Base-by-base conservation (phyloP, 2,329 filamentous ascomycete species). In the Trichoderma endophyticum region DNA sequence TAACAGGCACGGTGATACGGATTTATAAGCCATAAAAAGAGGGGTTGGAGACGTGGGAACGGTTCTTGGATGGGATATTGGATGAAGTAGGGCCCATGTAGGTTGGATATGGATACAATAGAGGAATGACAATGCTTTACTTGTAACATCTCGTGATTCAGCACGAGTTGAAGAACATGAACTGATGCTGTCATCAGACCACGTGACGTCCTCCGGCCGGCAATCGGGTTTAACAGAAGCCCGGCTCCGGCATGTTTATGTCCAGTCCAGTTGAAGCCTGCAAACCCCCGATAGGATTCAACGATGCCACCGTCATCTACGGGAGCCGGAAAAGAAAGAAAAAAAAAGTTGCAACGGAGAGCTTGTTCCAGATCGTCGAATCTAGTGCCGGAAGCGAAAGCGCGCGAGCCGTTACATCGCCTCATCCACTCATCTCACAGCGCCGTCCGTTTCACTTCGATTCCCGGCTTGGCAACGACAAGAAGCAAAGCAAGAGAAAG, bases 151-250 rank as follows among this genome's bases (percentile, higher is more conserved):
- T 51, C 43, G n/a, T 21, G n/a, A 21, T 51, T 14, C 43, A 51
- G 4, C 9, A 24, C 12, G n/a, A 21, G 21, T 24, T 24, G 48
- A 54, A 54, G 2, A 24, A 54, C 21, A 24, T 51, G 24, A 36
- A 21, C 43, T 11, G 30, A 28, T 36, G 21, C 21, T 36, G 48
- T 59, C 56, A 59, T 59, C 26, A n/a, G n/a, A 60, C 34, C 65
- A 68, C 65, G 65, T 68, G 65, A 68, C 57, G 26, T 24, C 63
- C 28, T 66, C 63, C 63, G 15, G 63, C 28, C 63, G 56, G 57
- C 7, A 59, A 61, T 69, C 66, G 66, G 66, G 57, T 18, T 69
- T 69, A 69, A 62, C 34, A 34, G 56, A 48, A 28, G 21, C 66
- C 65, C 56, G 66, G 57, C 39, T 28, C 57, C 39, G 66, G 56